Base-by-base conservation (phyloP, 352 stramenopile species). In the Phytophthora brassicae region DNA sequence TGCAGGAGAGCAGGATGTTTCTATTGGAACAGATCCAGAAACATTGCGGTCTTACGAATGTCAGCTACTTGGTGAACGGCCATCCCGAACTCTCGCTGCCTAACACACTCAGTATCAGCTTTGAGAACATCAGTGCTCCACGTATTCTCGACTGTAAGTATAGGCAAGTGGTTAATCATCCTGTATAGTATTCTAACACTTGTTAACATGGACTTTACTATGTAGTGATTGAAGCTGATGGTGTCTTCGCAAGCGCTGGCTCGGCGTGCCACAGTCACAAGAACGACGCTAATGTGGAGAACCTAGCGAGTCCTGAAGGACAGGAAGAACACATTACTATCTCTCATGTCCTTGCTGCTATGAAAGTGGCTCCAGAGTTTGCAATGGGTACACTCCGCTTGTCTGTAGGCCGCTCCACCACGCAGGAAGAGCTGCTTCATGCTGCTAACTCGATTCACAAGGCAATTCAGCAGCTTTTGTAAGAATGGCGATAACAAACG, bases 101-200 rank as follows among this genome's bases (percentile, higher is more conserved):
- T 3, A 99, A 99, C 79, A 99, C 97, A 19, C 82, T 99, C 20
- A 99, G 91, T 59, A 90, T 99, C 44, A 94, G 92, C 41, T 90
- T 99, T 58, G 72, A 84, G 43, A 80, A 89, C 64, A 68, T 98
- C 31, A 75, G 84, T 14, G 95, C 94, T 19, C 68, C 84, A 28
- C 67, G 72, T 41, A 68, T 99, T n/a, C 81, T 99, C 0, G 56
- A 75, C n/a, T 68, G 82, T 91, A 50, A 47, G 81, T 69, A 17
- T 8, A 46, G 45, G 24, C 45, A 20, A 16, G 17, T 17, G 16
- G 2, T 38, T 12, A 38, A 38, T 38, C 31, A 12, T 4, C 31
- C 13, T 12, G 4, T n/a, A n/a, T 17, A 20, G 16, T 22, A 23
- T 29, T 38, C 43, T 61, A 56, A 52, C 44, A 28, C 26, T 28